Evolutionary conservation across 2,329 filamentous ascomycete species (phyloP).

Genomic region (Colletotrichum salicis): DNA sequence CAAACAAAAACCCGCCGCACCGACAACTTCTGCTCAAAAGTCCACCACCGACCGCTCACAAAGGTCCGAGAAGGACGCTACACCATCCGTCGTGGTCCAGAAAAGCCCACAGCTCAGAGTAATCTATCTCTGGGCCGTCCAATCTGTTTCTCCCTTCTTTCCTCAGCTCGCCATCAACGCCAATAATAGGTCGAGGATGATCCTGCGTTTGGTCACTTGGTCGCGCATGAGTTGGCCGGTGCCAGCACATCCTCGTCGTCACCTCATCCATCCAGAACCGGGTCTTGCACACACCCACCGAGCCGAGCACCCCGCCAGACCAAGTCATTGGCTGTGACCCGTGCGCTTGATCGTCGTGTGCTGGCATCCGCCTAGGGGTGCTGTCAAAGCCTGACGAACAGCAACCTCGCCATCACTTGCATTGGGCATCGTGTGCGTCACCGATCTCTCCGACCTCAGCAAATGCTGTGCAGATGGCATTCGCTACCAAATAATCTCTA

Average conservation of each 20-base stretch:
- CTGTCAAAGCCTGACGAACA: conserved; percentile 29
- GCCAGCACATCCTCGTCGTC: conserved; percentile 41
- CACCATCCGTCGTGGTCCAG: neutral
- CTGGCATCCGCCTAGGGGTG: conserved; percentile 25
- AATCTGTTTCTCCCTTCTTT: conserved; percentile 5
- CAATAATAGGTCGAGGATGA: conserved; percentile 5
- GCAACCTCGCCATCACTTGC: conserved; percentile 13
- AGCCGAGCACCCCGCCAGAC: conserved; percentile 23
- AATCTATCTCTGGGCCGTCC: conserved; percentile 18
- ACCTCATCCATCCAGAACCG: conserved; percentile 33
- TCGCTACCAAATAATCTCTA: conserved; percentile 7
- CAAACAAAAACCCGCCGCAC: conserved; percentile 6
- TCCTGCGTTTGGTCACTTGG: conserved; percentile 14
- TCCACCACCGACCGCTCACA: neutral
- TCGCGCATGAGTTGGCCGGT: conserved; percentile 40
- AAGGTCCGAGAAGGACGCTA: conserved; percentile 15
- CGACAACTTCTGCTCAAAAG: neutral
- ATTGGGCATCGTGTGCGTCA: conserved; percentile 23
- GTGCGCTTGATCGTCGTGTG: conserved; percentile 32
- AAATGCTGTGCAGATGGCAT: neutral
- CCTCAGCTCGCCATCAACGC: neutral
- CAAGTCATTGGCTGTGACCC: conserved; percentile 29
- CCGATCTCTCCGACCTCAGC: neutral
- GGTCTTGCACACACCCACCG: conserved; percentile 28
- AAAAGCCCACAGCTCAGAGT: conserved; percentile 11